phyloP scores from a whole-genome alignment of 805 yeast genomes.

The Candida sphagnicola region DNA sequence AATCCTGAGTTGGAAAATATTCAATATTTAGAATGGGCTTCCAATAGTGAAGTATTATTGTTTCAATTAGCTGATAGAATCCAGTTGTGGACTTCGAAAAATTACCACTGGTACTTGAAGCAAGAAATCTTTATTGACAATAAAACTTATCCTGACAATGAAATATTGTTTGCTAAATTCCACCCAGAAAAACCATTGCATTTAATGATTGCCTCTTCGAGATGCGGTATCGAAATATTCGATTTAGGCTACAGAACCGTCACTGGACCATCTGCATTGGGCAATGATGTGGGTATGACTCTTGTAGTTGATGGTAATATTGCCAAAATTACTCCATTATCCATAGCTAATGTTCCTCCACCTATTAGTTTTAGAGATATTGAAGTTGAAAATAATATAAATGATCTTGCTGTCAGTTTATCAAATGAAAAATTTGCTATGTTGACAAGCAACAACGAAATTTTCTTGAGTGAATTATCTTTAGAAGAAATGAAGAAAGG shows the following conservation, averaged over 20 bases:
- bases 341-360: conserved; percentile 89
- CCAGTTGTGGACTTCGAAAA: conserved; percentile 88
- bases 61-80: conserved; percentile 57
- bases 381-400: conserved; percentile 47
- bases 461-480: conserved; percentile 39
- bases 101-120: conserved; percentile 94
- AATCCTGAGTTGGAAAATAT: conserved; percentile 45
- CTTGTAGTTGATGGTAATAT: conserved; percentile 75
- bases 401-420: conserved; percentile 61
- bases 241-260: conserved; percentile 63
- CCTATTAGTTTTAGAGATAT: conserved; percentile 78
- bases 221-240: conserved; percentile 50
- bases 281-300: conserved; percentile 73
- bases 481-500: conserved; percentile 47
- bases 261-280: conserved; percentile 65
- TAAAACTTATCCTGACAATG: conserved; percentile 19
- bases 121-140: conserved; percentile 53
- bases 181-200: conserved; percentile 87
- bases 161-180: conserved; percentile 55
- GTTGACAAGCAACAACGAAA: conserved; percentile 41
- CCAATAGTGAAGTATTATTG: conserved; percentile 74
- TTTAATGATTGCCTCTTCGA: conserved; percentile 57
- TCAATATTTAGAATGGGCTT: conserved; percentile 67
- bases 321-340: conserved; percentile 74
- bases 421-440: conserved; percentile 59